These are phyloP conservation scores for Teunomyces gatunensis DNA, from an alignment of 805 yeast genomes.

Conservation along the genomic window DNA sequence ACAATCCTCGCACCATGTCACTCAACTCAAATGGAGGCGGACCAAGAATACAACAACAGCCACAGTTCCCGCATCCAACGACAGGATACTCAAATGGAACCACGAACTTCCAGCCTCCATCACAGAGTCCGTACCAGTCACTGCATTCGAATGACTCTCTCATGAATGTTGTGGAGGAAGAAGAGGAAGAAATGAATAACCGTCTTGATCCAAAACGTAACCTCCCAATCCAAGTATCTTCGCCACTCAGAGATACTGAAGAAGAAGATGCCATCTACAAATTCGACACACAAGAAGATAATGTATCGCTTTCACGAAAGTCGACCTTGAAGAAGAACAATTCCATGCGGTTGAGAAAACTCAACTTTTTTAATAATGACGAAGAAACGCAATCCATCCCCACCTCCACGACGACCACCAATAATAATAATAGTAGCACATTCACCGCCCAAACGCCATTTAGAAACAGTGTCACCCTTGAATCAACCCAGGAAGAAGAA, in stretches of 20 bases:
- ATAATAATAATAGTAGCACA: slow-evolving; percentile 2
- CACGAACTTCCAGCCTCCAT: neutral
- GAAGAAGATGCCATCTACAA: slow-evolving; percentile 28
- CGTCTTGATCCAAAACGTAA: slow-evolving; percentile 3
- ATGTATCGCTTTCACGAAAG: slow-evolving; percentile 32
- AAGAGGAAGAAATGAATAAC: slow-evolving; percentile 22
- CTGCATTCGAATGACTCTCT: slow-evolving; percentile 28
- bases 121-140: slow-evolving; percentile 1
- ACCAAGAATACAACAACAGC: slow-evolving; percentile 1
- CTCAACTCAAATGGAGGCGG: neutral
- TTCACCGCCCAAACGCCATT: neutral
- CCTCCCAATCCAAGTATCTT: neutral
- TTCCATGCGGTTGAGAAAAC: slow-evolving; percentile 40
- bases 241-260: slow-evolving; percentile 9
- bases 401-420: too few relatives aligned
- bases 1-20: slow-evolving; percentile 1
- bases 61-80: slow-evolving; percentile 2
- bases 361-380: slow-evolving; percentile 32
- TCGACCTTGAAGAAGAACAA: slow-evolving; percentile 37
- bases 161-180: slow-evolving; percentile 35
- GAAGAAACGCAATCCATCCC: slow-evolving; percentile 4
- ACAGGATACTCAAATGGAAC: neutral
- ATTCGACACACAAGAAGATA: slow-evolving; percentile 27
- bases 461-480: neutral
- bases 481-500: neutral